Base-by-base conservation (phyloP, 2,329 filamentous ascomycete species). In the Botrytis cinerea region DNA sequence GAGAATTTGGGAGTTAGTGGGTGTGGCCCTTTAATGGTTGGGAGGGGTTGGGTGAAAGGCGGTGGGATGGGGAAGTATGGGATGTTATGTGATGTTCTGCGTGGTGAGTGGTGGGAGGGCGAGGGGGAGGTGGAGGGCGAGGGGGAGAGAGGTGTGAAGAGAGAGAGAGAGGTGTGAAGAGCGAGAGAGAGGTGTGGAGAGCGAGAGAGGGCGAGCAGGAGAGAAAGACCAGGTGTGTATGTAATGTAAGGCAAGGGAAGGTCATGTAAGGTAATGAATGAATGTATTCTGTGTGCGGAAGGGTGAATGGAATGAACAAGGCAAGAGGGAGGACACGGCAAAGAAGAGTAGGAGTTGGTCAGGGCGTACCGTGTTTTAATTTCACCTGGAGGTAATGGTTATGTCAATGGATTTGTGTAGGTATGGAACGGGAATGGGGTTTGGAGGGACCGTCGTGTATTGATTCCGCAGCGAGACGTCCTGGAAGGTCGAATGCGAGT, bases 41-140 rank as follows among this genome's bases (percentile, higher is more conserved):
- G 51, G 54, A 62, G 43, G 71, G 73, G 71, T 60, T 69, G 54
- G 63, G 64, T 72, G 70, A 60, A 70, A 73, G 73, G 71, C 59
- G 70, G 54, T 67, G 73, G 61, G 66, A 35, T 46, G 66, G 25
- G 12, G 61, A 20, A 35, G 63, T 38, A 8, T 51, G 40, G 40
- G 40, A 22, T 32, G 40, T 22, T 22, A 35, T 35, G 57, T 51
- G 7, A 51, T 54, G 51, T n/a, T 6, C 18, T 57, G n/a, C 6
- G n/a, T 54, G 51, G 38, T 28, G n/a, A 16, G n/a, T 28, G 51
- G 16, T 61, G 28, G 43, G n/a, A 54, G 51, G n/a, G 1, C 28
- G 51, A 57, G 7, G n/a, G 2, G 6, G 16, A 28, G 51, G 25
- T 6, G 28, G 51, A 57, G 51, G 20, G 1, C 28, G n/a, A 28